These are phyloP conservation scores for Trypanosoma melophagium DNA, from an alignment of 208 protist species.

Conservation along the genomic window DNA sequence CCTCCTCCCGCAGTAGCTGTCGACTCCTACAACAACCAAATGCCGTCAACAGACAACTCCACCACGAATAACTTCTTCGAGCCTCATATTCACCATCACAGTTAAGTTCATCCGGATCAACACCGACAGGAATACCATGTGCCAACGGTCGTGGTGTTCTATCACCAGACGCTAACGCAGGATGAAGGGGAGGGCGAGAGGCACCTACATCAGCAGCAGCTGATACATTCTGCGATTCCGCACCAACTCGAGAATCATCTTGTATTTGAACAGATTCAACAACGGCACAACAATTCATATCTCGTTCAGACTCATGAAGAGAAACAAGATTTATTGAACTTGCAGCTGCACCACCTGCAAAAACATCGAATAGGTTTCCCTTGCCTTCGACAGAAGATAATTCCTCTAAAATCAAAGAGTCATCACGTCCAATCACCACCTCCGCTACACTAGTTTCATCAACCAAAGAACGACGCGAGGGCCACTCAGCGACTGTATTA, in stretches of 20 bases:
- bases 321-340: neutral
- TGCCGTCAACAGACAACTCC: neutral
- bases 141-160: neutral
- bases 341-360: neutral
- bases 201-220: neutral
- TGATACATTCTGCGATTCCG: neutral
- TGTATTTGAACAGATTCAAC: neutral
- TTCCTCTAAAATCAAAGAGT: too few relatives aligned
- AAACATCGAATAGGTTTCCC: too few relatives aligned
- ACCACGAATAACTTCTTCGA: neutral
- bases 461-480: too few relatives aligned
- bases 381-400: too few relatives aligned
- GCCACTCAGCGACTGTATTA: too few relatives aligned
- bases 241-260: neutral
- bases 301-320: neutral
- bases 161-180: neutral
- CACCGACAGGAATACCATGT: neutral
- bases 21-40: neutral
- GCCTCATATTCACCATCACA: neutral
- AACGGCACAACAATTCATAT: neutral
- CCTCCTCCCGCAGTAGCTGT: neutral
- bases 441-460: too few relatives aligned
- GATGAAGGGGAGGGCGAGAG: neutral
- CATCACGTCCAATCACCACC: too few relatives aligned
- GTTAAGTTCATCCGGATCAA: conserved; percentile 1